A percentile compares a stretch with the other conserved stretches of the same genome.
Evolutionary conservation across 208 protist species (phyloP).

Genomic region (Trypanosoma lewisi): DNA sequence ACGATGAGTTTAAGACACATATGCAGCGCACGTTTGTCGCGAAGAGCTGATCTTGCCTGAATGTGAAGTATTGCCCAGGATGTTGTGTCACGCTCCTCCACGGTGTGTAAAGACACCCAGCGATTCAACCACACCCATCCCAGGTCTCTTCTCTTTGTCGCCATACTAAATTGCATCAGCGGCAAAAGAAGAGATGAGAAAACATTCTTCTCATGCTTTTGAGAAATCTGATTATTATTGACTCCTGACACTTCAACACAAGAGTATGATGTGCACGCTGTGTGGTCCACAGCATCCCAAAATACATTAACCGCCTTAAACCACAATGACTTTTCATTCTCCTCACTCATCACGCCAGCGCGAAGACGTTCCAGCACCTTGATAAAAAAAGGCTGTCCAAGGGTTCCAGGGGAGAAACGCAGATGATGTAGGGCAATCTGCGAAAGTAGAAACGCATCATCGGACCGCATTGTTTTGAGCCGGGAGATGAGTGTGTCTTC

Average conservation of each 20-base stretch:
- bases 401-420: conserved; percentile 14
- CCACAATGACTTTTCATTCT: conserved; percentile 33
- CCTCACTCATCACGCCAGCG: neutral
- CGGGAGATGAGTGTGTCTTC: conserved; percentile 10
- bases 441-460: conserved; percentile 10
- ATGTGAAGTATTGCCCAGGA: conserved; percentile 38
- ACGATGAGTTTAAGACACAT: conserved; percentile 26
- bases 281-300: conserved; percentile 78
- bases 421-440: conserved; percentile 17
- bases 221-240: neutral
- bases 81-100: conserved; percentile 26
- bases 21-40: conserved; percentile 31
- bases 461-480: conserved; percentile 1
- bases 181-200: conserved; percentile 47
- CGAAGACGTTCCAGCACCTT: conserved; percentile 19
- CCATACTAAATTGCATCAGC: conserved; percentile 43
- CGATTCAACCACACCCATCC: conserved; percentile 47
- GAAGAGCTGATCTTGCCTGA: conserved; percentile 41
- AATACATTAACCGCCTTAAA: conserved; percentile 52
- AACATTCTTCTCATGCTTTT: conserved; percentile 48
- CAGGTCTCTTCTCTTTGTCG: conserved; percentile 30
- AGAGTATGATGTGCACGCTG: neutral
- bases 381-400: conserved; percentile 24
- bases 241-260: neutral
- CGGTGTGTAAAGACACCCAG: conserved; percentile 37